A percentile compares a stretch with the other conserved stretches of the same genome.
phyloP scores from a whole-genome alignment of 108 stramenopile species.

The Aureococcus anophagefferens region DNA sequence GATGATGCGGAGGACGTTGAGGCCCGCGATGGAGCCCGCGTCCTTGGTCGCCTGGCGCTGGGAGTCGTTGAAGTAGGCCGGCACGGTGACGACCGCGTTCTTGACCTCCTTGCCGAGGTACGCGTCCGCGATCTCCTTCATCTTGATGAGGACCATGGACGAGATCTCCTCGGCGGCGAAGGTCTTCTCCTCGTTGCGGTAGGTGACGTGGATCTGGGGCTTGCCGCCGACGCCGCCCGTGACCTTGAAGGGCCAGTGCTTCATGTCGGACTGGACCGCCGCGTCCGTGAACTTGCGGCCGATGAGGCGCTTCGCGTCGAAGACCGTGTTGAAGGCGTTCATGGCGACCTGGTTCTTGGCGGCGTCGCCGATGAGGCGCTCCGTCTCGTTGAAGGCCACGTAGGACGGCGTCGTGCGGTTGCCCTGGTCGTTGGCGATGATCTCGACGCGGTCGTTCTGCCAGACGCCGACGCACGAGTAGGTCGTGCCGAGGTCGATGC shows the following conservation, averaged over 20 bases:
- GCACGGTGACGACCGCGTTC: slow-evolving; percentile 98
- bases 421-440: slow-evolving; percentile 98
- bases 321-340: slow-evolving; percentile 96
- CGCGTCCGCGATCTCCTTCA: slow-evolving; percentile 97
- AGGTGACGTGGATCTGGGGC: slow-evolving; percentile 80
- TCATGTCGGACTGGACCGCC: slow-evolving; percentile 90
- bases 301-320: slow-evolving; percentile 97
- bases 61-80: slow-evolving; percentile 99
- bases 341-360: slow-evolving; percentile 94
- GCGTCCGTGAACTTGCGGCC: slow-evolving; percentile 88
- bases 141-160: slow-evolving; percentile 97
- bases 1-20: slow-evolving; percentile 99
- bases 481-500: slow-evolving; percentile 57
- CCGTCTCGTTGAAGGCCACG: slow-evolving; percentile 95
- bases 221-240: slow-evolving; percentile 78
- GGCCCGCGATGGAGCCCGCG: slow-evolving; percentile 91
- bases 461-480: slow-evolving; percentile 98
- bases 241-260: slow-evolving; percentile 92
- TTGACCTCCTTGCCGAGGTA: slow-evolving; percentile 97
- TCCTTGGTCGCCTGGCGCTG: slow-evolving; percentile 99
- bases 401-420: slow-evolving; percentile 99
- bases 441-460: slow-evolving; percentile 98
- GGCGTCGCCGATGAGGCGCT: slow-evolving; percentile 96
- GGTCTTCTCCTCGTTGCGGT: slow-evolving; percentile 94
- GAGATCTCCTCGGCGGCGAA: slow-evolving; percentile 99